Evolutionary conservation across 164 flowering plant species (phyloP), one percentile per base, ranked within the genome.

Genomic region (Tinospora cordifolia): DNA sequence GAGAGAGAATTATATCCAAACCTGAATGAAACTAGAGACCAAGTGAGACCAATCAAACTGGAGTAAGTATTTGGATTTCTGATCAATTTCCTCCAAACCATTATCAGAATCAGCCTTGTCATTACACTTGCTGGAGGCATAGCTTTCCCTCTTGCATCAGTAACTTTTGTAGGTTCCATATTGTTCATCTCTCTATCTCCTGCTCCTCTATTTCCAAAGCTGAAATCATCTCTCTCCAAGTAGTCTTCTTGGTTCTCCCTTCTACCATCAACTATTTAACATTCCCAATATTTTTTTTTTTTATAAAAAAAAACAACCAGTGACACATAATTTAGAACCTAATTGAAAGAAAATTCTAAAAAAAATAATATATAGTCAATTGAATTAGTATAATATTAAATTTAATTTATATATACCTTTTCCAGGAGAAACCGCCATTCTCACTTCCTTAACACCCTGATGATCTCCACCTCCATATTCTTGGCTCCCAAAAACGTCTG

Each of bases 81-180:
- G 62, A 93, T 91, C 17, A 93, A 87, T 66, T 93, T 91, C 68
- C 98, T 83, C 98, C 98, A 93, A 11, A 93, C 95, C 98, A 93
- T 93, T 74, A 93, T 93, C 69, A 93, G 78, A 25, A 93, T 93
- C 17, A 93, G 88, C 79, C 94, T 82, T 5, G 98, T 93, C 93
- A 93, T 89, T 0, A 93, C 98, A 76, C 93, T 91, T 19, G 97
- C 73, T 25, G 98, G 97, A 17, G 98, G 98, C 98, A 93, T 84
- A 3, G 82, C 72, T 71, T 79, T 65, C 68, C 75, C 75, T 73
- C 85, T 84, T n/a, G 76, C 78, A 22, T 80, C 85, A 44, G 75
- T 84, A 38, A 68, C 69, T 78, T 83, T 79, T 14, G 74, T 78
- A 17, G 68, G 82, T 34, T 79, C 81, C 19, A 19, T 54, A 19